These are phyloP conservation scores for Uronychia binucleata DNA, from an alignment of 73 alveolate genomes.

Conservation along the genomic window DNA sequence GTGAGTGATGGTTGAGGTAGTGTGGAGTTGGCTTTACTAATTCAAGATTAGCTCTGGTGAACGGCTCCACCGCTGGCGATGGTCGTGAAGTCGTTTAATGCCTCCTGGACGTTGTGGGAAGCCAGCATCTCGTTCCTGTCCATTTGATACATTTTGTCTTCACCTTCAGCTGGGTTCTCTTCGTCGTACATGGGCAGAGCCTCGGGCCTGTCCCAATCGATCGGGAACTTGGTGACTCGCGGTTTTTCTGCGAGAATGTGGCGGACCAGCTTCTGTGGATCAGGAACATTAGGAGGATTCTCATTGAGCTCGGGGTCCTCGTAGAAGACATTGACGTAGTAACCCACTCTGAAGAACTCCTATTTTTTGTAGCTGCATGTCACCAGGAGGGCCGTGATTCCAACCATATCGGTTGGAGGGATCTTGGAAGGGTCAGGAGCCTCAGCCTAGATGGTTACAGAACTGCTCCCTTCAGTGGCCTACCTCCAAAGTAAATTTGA, in stretches of 20 bases:
- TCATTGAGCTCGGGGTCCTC: conserved; percentile 89
- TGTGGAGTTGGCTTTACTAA: too few species aligned
- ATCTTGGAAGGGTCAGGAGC: conserved; percentile 91
- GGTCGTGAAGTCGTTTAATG: neutral
- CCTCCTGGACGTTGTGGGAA: conserved; percentile 3
- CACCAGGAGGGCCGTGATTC: conserved; percentile 96
- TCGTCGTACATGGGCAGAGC: conserved; percentile 8
- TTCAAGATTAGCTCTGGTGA: too few species aligned
- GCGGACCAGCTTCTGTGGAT: conserved; percentile 80
- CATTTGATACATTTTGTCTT: conserved; percentile 1
- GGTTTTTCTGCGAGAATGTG: conserved; percentile 92
- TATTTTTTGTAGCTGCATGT: conserved; percentile 89
- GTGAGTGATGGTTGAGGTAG: too few species aligned
- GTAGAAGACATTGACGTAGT: conserved; percentile 94
- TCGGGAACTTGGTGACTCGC: conserved; percentile 94
- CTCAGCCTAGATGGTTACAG: conserved; percentile 47
- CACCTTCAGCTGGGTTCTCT: neutral
- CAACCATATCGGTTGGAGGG: conserved; percentile 87
- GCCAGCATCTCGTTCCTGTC: conserved; percentile 12
- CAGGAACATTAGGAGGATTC: conserved; percentile 91
- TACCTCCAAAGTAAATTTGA: conserved; percentile 84
- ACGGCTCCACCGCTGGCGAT: too few species aligned
- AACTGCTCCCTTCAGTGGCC: neutral
- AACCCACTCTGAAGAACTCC: conserved; percentile 98
- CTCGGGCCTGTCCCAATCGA: conserved; percentile 87